Evolutionary conservation across 2,329 filamentous ascomycete species (phyloP).

Genomic region (Talaromyces sp.): DNA sequence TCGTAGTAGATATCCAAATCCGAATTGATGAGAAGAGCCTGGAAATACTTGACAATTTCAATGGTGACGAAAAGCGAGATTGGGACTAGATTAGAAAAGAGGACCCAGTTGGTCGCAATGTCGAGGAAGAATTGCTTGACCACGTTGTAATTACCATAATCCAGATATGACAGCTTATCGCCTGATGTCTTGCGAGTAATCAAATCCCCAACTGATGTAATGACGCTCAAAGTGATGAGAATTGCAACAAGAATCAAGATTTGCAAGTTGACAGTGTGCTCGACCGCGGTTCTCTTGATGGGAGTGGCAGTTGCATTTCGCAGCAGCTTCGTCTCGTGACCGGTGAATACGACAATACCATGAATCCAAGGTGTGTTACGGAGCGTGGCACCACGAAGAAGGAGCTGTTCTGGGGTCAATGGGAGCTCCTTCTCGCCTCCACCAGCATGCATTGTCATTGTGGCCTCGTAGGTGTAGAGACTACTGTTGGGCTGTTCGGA

Average conservation of each 20-base stretch:
- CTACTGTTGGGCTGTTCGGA: conserved; percentile 98
- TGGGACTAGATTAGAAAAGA: conserved; percentile 93
- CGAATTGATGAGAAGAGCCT: conserved; percentile 95
- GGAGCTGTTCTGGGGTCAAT: conserved; percentile 83
- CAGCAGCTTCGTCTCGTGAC: conserved; percentile 98
- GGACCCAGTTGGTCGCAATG: conserved; percentile 96
- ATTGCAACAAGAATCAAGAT: conserved; percentile 87
- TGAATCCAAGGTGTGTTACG: conserved; percentile 97
- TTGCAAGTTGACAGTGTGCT: conserved; percentile 87
- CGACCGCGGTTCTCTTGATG: conserved; percentile 96
- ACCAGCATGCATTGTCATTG: conserved; percentile 82
- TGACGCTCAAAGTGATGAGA: conserved; percentile 75
- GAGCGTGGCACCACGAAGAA: conserved; percentile 87
- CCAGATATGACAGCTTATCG: conserved; percentile 66
- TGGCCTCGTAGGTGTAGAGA: conserved; percentile 96
- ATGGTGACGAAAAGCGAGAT: conserved; percentile 98
- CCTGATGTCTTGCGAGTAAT: conserved; percentile 66
- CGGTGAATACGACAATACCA: conserved; percentile 92
- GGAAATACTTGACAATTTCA: conserved; percentile 96
- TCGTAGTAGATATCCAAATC: conserved; percentile 98
- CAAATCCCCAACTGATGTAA: conserved; percentile 88
- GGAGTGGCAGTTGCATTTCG: conserved; percentile 94
- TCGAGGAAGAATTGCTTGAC: conserved; percentile 84
- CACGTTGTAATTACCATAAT: conserved; percentile 61
- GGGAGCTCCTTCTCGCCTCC: conserved; percentile 91